phyloP scores from a whole-genome alignment of 2,329 filamentous ascomycete genomes.

The Waltergamsia citrina region DNA sequence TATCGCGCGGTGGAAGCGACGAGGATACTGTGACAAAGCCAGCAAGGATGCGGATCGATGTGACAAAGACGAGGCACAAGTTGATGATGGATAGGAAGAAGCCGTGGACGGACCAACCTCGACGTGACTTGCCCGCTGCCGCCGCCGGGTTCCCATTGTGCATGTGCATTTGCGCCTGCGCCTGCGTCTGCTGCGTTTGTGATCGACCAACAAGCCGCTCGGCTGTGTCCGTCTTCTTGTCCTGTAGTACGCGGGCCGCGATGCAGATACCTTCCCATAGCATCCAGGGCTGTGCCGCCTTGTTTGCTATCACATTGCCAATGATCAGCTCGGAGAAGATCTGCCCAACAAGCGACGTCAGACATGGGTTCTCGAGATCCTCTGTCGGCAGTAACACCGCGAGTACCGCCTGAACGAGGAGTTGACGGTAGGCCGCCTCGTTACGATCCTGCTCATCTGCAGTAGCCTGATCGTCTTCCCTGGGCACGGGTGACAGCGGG shows the following conservation, averaged over 20 bases:
- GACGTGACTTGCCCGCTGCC: conserved; percentile 2
- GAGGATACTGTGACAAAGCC: conserved; percentile 43
- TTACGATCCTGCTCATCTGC: conserved; percentile 59
- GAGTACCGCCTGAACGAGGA: conserved; percentile 75
- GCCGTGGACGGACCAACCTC: conserved; percentile 29
- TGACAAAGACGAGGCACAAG: conserved; percentile 44
- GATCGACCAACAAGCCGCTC: conserved; percentile 7
- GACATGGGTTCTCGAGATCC: conserved; percentile 78
- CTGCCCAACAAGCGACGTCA: conserved; percentile 75
- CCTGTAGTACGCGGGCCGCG: conserved; percentile 34
- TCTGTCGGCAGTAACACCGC: conserved; percentile 84
- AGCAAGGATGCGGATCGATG: conserved; percentile 56
- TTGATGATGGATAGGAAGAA: conserved; percentile 50
- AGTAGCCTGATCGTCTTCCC: conserved; percentile 37
- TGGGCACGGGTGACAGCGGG: conserved; percentile 68
- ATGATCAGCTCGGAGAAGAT: conserved; percentile 86
- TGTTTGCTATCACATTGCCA: conserved; percentile 70
- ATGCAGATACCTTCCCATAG: conserved; percentile 79
- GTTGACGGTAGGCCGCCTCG: conserved; percentile 75
- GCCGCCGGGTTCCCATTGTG: neutral
- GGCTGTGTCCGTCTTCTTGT: conserved; percentile 14
- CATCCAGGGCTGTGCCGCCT: conserved; percentile 78
- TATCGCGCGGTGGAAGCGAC: no score
- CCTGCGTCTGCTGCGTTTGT: neutral
- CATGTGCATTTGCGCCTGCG: neutral